Evolutionary conservation across 1,284 basidiomycete genomes (phyloP), one percentile per base, ranked within the genome.

Genomic region (Taiwanofungus camphoratus): DNA sequence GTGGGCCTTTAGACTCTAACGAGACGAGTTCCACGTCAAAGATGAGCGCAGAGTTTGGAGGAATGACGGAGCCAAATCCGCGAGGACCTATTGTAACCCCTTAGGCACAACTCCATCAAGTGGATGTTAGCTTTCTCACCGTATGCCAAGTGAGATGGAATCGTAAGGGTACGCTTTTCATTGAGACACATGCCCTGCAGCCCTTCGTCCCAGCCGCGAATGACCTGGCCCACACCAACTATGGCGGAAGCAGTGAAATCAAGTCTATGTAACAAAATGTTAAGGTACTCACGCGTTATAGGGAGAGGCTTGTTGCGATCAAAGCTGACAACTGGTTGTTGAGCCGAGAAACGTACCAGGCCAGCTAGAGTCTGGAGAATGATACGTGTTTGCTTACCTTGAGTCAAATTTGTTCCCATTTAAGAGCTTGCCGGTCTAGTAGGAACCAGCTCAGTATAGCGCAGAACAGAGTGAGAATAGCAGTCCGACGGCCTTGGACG

Each of bases 81-180:
- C 85, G 76, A 2, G 74, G 65, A 36, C 92, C 92, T 87, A 58
- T n/a, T n/a, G n/a, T n/a, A n/a, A n/a, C n/a, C n/a, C n/a, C n/a
- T n/a, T n/a, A n/a, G n/a, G n/a, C n/a, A n/a, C n/a, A n/a, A n/a
- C n/a, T n/a, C n/a, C n/a, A n/a, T n/a, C n/a, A n/a, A n/a, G n/a
- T n/a, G n/a, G n/a, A n/a, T n/a, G n/a, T n/a, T 15, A 19, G 15
- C 9, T 2, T 15, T 71, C 84, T 49, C 49, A 92, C 92, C 92
- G 58, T 94, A 95, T 11, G 80, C 92, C 66, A 82, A 68, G 39
- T 70, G 51, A 11, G 87, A 61, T 13, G 92, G 92, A 52, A 93
- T 93, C 15, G 83, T 91, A 50, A 97, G 76, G n/a, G 76, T 89
- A 35, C 94, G 83, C 73, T 92, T 93, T 71, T 98, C 94, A 46